Percentiles rank a stretch among this genome's conserved stretches.
These are phyloP conservation scores for Skeletonema marinoi DNA, from an alignment of 108 stramenopile genomes.

Conservation along the genomic window DNA sequence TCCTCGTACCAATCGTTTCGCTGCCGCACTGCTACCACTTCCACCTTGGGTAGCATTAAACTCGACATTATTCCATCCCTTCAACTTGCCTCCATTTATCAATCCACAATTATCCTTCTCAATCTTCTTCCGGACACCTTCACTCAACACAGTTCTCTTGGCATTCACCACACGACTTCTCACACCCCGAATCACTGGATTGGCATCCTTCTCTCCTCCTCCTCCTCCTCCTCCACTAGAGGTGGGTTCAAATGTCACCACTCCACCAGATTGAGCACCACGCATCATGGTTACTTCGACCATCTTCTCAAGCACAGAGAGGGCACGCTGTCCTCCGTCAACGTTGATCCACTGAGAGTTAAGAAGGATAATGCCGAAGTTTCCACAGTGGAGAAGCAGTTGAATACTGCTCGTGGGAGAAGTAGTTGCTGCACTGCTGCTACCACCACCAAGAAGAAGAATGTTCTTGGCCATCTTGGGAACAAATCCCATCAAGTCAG, in stretches of 20 bases:
- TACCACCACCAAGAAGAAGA: no score
- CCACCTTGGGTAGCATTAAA: neutral
- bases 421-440: no score
- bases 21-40: neutral
- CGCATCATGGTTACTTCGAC: no score
- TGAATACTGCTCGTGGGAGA: no score
- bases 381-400: no score
- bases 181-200: slow-evolving; percentile 33
- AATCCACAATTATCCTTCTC: slow-evolving; percentile 14
- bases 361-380: no score
- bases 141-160: slow-evolving; percentile 65
- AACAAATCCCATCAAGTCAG: slow-evolving; percentile 49
- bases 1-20: slow-evolving; percentile 22
- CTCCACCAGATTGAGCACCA: no score
- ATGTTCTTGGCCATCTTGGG: neutral
- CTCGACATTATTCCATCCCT: slow-evolving; percentile 9
- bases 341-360: no score
- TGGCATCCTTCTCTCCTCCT: neutral
- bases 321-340: no score
- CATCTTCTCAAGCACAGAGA: no score
- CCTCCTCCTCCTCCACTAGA: neutral
- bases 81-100: neutral
- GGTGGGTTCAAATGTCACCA: slow-evolving; percentile 29
- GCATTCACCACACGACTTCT: slow-evolving; percentile 68
- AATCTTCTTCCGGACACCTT: slow-evolving; percentile 49